phyloP scores from a whole-genome alignment of 2,329 filamentous ascomycete species.

The Fusarium sp. region DNA sequence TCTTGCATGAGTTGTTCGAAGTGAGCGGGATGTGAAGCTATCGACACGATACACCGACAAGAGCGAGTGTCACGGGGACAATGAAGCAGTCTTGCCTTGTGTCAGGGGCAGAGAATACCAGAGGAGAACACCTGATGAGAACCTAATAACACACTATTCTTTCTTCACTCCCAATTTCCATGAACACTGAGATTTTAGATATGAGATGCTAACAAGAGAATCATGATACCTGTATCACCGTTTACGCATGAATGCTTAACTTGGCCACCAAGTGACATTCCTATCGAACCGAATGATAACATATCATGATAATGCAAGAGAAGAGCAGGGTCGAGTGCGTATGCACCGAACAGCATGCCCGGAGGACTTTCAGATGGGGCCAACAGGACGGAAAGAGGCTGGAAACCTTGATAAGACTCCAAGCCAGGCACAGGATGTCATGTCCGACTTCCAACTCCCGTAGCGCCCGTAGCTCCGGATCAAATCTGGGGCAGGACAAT shows the following conservation, averaged over 20 bases:
- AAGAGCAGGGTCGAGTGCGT: not conserved
- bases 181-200: not conserved
- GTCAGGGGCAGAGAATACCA: no score
- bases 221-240: not conserved
- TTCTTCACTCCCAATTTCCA: not conserved
- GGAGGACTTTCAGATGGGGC: not conserved
- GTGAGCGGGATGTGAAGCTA: constrained; percentile 1
- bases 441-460: not conserved
- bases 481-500: no score
- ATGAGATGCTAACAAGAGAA: not conserved
- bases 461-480: no score
- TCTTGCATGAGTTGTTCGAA: constrained; percentile 17
- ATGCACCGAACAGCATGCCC: not conserved
- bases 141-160: not conserved
- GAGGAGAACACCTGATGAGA: not conserved
- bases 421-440: not conserved
- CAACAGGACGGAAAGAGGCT: not conserved
- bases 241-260: no score
- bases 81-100: not conserved
- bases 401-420: not conserved
- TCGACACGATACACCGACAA: not conserved
- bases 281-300: not conserved
- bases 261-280: not conserved
- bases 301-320: not conserved
- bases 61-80: not conserved